These are phyloP conservation scores for Limtongia smithiae DNA, from an alignment of 805 yeast species.

Conservation along the genomic window DNA sequence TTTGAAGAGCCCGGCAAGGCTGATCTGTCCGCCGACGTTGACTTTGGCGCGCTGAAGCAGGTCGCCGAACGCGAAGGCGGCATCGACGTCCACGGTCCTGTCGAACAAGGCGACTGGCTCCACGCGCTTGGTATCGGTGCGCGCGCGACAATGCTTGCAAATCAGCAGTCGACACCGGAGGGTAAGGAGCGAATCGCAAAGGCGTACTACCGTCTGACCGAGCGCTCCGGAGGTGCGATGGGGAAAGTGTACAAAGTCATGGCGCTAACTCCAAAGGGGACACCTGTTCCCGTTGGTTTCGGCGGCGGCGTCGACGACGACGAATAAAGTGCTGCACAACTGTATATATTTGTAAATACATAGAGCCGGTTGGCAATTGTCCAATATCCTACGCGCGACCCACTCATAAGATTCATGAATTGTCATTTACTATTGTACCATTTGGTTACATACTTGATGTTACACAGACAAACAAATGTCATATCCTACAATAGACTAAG, in stretches of 20 bases:
- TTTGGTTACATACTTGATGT: no score
- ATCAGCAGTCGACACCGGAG: conserved; percentile 43
- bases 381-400: not conserved
- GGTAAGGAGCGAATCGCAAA: conserved; percentile 51
- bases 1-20: conserved; percentile 73
- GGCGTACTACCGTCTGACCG: conserved; percentile 62
- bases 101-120: conserved; percentile 76
- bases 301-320: conserved; percentile 37
- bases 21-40: conserved; percentile 81
- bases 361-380: not conserved
- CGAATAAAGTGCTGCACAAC: conserved; percentile 5
- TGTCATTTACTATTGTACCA: no score
- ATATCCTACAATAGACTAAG: no score
- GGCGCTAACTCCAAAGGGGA: conserved; percentile 52
- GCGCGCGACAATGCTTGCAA: conserved; percentile 50
- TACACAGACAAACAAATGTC: no score
- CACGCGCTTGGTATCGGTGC: conserved; percentile 71
- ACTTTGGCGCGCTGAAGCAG: conserved; percentile 56
- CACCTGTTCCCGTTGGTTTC: conserved; percentile 53
- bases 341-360: not conserved
- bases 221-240: conserved; percentile 60
- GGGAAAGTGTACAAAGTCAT: conserved; percentile 73
- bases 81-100: conserved; percentile 51
- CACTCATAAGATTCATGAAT: no score
- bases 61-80: conserved; percentile 35